phyloP scores from a whole-genome alignment of 78 protist genomes.

The Polysphondylium violaceum region DNA sequence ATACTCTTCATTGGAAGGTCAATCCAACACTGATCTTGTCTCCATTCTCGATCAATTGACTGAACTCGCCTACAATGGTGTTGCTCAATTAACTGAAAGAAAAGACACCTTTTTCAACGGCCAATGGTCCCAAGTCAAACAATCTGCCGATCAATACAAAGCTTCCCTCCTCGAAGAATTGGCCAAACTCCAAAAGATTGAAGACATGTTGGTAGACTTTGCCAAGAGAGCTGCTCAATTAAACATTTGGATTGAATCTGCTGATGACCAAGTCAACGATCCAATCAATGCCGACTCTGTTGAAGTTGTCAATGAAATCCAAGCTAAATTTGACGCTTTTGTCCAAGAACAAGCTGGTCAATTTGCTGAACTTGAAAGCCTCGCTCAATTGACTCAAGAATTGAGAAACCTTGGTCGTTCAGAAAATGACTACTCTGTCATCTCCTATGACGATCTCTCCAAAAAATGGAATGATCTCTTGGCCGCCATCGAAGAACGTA shows the following conservation, averaged over 20 bases:
- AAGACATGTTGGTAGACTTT: conserved; percentile 68
- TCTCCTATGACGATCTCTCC: conserved; percentile 76
- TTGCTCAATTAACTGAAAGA: neutral
- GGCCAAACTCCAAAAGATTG: conserved; percentile 77
- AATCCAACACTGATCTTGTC: conserved; percentile 36
- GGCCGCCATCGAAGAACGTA: conserved; percentile 76
- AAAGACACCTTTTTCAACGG: conserved; percentile 26
- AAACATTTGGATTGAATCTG: conserved; percentile 70
- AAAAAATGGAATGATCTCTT: conserved; percentile 52
- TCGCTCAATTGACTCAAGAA: conserved; percentile 68
- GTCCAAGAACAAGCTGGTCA: conserved; percentile 63
- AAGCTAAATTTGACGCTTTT: conserved; percentile 64
- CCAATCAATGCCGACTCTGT: conserved; percentile 71
- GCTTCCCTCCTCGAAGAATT: conserved; percentile 39
- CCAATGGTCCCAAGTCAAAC: conserved; percentile 39
- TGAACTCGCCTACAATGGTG: conserved; percentile 53
- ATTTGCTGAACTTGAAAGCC: conserved; percentile 69
- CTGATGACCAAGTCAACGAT: conserved; percentile 56
- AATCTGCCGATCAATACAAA: conserved; percentile 43
- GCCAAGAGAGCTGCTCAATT: conserved; percentile 82
- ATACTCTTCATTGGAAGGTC: conserved; percentile 41
- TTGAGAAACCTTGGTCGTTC: conserved; percentile 76
- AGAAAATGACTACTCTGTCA: conserved; percentile 78
- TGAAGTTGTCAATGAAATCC: conserved; percentile 64
- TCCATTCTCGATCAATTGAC: conserved; percentile 31